These are phyloP conservation scores for Chalaropsis thielavioides DNA, from an alignment of 2,329 filamentous ascomycete species.

Conservation along the genomic window DNA sequence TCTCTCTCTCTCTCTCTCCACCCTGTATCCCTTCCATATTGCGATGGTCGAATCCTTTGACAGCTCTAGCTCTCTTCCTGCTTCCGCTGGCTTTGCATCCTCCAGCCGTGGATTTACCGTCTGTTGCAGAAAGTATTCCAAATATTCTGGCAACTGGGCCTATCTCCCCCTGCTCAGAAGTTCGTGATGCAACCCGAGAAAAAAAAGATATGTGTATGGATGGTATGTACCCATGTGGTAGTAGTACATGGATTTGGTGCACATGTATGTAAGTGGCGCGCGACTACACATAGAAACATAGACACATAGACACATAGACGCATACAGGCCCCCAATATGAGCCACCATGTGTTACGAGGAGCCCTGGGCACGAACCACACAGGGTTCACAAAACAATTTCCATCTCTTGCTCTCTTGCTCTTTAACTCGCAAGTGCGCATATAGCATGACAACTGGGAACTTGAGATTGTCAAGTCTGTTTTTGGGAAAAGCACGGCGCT, in stretches of 20 bases:
- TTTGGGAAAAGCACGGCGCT: neutral
- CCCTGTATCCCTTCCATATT: slow-evolving; percentile 4
- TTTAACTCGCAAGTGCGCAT: neutral
- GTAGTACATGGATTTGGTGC: neutral
- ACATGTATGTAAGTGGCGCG: neutral
- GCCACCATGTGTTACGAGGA: neutral
- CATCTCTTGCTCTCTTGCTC: no score
- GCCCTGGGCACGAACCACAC: neutral
- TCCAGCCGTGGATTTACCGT: neutral
- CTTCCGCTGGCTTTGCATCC: neutral
- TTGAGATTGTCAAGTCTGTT: no score
- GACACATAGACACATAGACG: no score
- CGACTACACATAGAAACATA: neutral
- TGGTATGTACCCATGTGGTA: neutral
- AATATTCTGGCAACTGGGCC: neutral
- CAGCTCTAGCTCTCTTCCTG: neutral
- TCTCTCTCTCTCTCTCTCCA: neutral
- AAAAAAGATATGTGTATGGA: neutral
- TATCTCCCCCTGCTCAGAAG: neutral
- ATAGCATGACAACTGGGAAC: no score
- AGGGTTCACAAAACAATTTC: neutral
- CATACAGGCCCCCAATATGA: neutral
- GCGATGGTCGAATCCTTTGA: neutral
- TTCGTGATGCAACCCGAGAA: neutral
- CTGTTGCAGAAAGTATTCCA: neutral